Evolutionary conservation across 495 filamentous ascomycete species (phyloP), one percentile per base, ranked within the genome.

Genomic region (Aspergillus egyptiacus): DNA sequence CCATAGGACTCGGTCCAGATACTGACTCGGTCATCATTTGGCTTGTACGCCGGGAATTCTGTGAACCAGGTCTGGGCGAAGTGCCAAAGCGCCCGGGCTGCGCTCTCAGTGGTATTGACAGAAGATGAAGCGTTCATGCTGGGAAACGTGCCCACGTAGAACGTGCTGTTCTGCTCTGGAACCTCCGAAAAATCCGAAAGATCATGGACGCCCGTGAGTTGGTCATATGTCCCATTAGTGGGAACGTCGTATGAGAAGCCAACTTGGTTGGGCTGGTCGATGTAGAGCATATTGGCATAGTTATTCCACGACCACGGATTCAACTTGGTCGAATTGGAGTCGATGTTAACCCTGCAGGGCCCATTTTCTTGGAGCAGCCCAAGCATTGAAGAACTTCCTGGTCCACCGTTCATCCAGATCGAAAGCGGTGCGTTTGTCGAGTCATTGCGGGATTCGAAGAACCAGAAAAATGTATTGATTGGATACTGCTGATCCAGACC

Each of bases 381-480:
- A 47, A 82, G 78, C 73, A 84, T 77, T 1, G 72, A 76, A 2
- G 72, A 75, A 33, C 70, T 75, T 13, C 81, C 81, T 0, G 81
- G 80, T 0, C 81, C 82, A 25, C 57, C 57, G 50, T 79, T 76
- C 63, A 73, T 78, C 76, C 76, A 79, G 25, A 75, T 72, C 20
- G 73, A 64, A 7, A 79, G 50, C 0, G 76, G 75, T 2, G 75
- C 76, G 48, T 72, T 77, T 18, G 8, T 22, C 10, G 57, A 54
- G 24, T 56, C 51, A 38, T 60, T 60, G 3, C 55, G 50, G 0
- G 81, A 79, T 53, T 80, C 83, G 50, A 89, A 77, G 56, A 85
- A 89, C 85, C 84, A 87, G 65, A 87, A 87, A 56, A 85, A 87
- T n/a, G 77, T 85, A 59, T 87, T 86, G 45, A 84, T 83, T 17